Conservation (phyloP, 1,284 basidiomycete species). For the Cystobasidium pallidum region DNA sequence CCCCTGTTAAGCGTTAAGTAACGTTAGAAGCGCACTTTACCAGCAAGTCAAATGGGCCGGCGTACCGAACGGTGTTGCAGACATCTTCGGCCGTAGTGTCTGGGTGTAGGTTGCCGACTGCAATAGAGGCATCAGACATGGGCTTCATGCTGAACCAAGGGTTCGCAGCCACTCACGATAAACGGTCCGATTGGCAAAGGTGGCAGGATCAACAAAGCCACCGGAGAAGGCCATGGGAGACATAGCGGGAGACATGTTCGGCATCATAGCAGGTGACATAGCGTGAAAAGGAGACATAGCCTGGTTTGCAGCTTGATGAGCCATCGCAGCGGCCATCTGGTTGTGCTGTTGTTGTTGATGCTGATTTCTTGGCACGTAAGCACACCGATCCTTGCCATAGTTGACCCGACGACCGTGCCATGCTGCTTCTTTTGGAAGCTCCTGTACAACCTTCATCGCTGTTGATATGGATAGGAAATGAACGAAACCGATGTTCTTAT, state of each 20-base stretch:
- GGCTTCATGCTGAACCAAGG: background rate
- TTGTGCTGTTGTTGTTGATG: conserved; percentile 61
- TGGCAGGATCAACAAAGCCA: conserved; percentile 54
- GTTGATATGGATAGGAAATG: conserved; percentile 91
- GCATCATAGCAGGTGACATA: conserved; percentile 41
- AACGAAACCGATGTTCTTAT: conserved; percentile 96
- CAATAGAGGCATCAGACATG: background rate
- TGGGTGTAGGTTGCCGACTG: conserved; percentile 80
- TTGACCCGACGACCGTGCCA: conserved; percentile 95
- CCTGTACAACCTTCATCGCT: conserved; percentile 90
- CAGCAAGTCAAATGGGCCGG: too few relatives aligned
- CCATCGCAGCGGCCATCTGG: conserved; percentile 56
- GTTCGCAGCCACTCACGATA: conserved; percentile 60
- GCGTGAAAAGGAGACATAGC: conserved; percentile 41
- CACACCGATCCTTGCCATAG: conserved; percentile 73
- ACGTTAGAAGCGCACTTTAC: background rate
- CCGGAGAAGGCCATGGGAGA: conserved; percentile 48
- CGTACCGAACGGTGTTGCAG: conserved; percentile 79
- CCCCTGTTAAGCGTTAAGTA: conserved; percentile 58
- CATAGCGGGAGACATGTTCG: conserved; percentile 62
- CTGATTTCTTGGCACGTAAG: conserved; percentile 88
- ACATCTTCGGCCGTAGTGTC: conserved; percentile 89
- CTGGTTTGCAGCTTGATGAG: conserved; percentile 46
- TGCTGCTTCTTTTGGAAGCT: conserved; percentile 79
- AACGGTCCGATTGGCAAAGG: conserved; percentile 75